Evolutionary conservation across 2,329 filamentous ascomycete genomes (phyloP), one percentile per base, ranked within the genome.

Genomic region (Apiospora arundinis): DNA sequence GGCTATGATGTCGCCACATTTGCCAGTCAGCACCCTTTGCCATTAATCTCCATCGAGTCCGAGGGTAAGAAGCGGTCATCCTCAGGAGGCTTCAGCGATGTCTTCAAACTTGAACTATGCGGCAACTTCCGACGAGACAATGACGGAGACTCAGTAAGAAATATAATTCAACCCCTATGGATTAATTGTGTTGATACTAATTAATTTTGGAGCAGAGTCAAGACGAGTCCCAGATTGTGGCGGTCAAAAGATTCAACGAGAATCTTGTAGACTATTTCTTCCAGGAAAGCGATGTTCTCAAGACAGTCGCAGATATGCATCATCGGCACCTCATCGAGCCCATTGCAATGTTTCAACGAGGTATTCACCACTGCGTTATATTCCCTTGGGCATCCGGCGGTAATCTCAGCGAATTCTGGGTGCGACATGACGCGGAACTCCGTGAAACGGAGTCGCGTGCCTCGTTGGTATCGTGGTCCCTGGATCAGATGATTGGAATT

Each of bases 351-450:
- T 73, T 67, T 46, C 46, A 74, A 4, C 70, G 67, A 14, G 72
- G 65, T 1, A 12, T 37, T 0, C 11, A 72, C 1, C 40, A 48
- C 7, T 72, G 70, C 16, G 66, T 74, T 7, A 16, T 75, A 4
- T 73, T 75, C 28, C 73, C 71, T 6, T 75, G 74, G 73, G 74
- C 72, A 2, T 52, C 71, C 37, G 73, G 74, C 23, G 72, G 72
- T 6, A 73, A 72, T 42, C 73, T 73, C 37, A 52, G 70, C 23
- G 69, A 72, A 18, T 74, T 71, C 70, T 49, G 65, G 52, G 1
- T 11, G 16, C 1, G 11, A 12, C 44, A 2, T 7, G 11, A 67
- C 18, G 37, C 9, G 1, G 21, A 32, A 23, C 42, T 21, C 14
- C 60, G 12, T 16, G 45, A 32, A 69, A 70, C 48, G 48, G 67